Conservation (phyloP, 2,329 filamentous ascomycete genomes). For the Diaporthe sp. region DNA sequence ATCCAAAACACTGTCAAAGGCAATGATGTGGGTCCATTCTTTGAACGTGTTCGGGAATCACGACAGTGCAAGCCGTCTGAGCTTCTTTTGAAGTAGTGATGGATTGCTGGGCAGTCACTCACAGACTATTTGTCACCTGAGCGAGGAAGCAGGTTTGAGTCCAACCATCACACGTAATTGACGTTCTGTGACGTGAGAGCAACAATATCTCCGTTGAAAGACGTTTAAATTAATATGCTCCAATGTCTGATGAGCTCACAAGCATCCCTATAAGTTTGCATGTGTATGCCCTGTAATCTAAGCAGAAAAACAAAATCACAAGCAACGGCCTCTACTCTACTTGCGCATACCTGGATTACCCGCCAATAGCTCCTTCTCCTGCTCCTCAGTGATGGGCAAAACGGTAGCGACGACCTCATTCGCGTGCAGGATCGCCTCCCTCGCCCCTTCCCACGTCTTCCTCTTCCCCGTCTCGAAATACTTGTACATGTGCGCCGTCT, state of each 20-base stretch:
- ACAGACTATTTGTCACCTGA: neutral
- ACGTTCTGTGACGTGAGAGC: neutral
- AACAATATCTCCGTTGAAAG: neutral
- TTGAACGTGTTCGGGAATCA: neutral
- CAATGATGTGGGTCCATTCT: neutral
- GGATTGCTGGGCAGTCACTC: neutral
- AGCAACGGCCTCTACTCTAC: neutral
- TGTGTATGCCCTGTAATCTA: too few relatives aligned
- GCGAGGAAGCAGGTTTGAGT: neutral
- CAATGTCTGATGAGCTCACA: neutral
- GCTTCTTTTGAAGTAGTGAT: too few relatives aligned
- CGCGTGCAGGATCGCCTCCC: slow-evolving; percentile 37
- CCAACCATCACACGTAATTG: neutral
- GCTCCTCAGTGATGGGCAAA: slow-evolving; percentile 31
- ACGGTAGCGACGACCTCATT: slow-evolving; percentile 33
- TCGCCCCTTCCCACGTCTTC: slow-evolving; percentile 40
- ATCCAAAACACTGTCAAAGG: slow-evolving; percentile 5
- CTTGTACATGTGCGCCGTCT: slow-evolving; percentile 40
- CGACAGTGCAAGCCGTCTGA: too few relatives aligned
- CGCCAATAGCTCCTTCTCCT: slow-evolving; percentile 31
- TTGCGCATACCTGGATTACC: neutral
- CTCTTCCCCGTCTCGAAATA: slow-evolving; percentile 41
- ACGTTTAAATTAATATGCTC: neutral
- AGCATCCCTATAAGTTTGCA: too few relatives aligned
- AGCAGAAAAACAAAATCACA: neutral